phyloP scores from a whole-genome alignment of 441 rosid species.

The Pelargonium citronellum region DNA sequence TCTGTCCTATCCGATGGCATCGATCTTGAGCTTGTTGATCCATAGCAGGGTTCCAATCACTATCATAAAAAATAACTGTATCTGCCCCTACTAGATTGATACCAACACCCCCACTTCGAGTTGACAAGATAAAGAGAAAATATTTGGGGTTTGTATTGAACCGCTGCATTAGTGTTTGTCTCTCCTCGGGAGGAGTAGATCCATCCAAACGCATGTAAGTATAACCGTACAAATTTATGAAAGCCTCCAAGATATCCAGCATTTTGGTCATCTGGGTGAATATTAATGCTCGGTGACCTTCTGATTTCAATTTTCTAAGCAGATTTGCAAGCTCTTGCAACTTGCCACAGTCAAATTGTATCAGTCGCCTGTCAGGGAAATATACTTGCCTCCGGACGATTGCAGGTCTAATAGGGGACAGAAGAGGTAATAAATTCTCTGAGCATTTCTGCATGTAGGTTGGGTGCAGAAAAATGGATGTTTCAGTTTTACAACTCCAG shows the following conservation, averaged over 20 bases:
- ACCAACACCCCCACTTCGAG: constrained; percentile 99
- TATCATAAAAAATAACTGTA: constrained; percentile 96
- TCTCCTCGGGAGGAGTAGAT: constrained; percentile 97
- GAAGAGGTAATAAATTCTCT: constrained; percentile 65
- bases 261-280: constrained; percentile 99
- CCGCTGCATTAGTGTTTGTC: constrained; percentile 98
- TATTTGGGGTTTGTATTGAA: constrained; percentile 97
- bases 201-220: constrained; percentile 99
- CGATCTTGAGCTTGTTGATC: constrained; percentile 99
- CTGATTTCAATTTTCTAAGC: constrained; percentile 85
- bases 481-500: constrained; percentile 74
- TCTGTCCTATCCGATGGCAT: constrained; percentile 99
- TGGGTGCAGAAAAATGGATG: constrained; percentile 61
- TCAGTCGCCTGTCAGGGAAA: constrained; percentile 94
- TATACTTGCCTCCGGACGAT: constrained; percentile 91
- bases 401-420: constrained; percentile 91
- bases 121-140: constrained; percentile 94
- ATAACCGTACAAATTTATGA: constrained; percentile 92
- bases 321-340: constrained; percentile 92
- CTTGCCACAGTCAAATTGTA: constrained; percentile 99
- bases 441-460: constrained; percentile 57
- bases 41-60: constrained; percentile 99
- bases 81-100: constrained; percentile 99
- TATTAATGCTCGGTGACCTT: constrained; percentile 94
- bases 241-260: constrained; percentile 98